These are phyloP conservation scores for Penicillium tannophilum DNA, from an alignment of 495 filamentous ascomycete genomes.

Conservation along the genomic window DNA sequence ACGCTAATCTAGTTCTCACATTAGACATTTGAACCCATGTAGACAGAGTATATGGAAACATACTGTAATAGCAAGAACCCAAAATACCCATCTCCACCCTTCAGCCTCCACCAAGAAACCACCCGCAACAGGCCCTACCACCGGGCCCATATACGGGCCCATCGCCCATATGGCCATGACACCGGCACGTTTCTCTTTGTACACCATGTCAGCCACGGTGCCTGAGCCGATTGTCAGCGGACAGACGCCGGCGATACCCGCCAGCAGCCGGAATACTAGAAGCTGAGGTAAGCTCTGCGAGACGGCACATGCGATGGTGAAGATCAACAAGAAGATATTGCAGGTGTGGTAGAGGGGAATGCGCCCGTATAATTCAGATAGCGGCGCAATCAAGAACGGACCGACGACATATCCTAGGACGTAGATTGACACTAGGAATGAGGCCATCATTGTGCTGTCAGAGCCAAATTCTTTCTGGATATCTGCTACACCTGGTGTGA, in stretches of 20 bases:
- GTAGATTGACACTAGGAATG: slow-evolving; percentile 47
- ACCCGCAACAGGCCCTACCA: slow-evolving; percentile 45
- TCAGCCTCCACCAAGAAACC: slow-evolving; percentile 39
- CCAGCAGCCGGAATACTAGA: slow-evolving; percentile 50
- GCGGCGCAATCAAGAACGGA: slow-evolving; percentile 43
- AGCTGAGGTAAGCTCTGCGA: slow-evolving; percentile 42
- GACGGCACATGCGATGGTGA: slow-evolving; percentile 49
- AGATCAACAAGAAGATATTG: slow-evolving; percentile 46
- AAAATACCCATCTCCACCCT: slow-evolving; percentile 53
- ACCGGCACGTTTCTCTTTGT: slow-evolving; percentile 41
- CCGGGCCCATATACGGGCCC: slow-evolving; percentile 43
- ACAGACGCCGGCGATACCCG: slow-evolving; percentile 44
- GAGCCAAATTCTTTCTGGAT: slow-evolving; percentile 57
- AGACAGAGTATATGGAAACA: slow-evolving; percentile 20
- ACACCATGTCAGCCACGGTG: slow-evolving; percentile 48
- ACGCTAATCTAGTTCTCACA: slow-evolving; percentile 20
- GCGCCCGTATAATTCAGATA: slow-evolving; percentile 50
- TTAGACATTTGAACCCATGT: neutral
- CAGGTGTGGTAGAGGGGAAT: slow-evolving; percentile 43
- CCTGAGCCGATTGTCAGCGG: slow-evolving; percentile 50
- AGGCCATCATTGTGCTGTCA: slow-evolving; percentile 30
- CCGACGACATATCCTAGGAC: slow-evolving; percentile 42
- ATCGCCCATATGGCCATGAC: slow-evolving; percentile 51
- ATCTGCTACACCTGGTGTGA: slow-evolving; percentile 59
- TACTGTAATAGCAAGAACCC: slow-evolving; percentile 51